Evolutionary conservation across 1,139 yeast species (phyloP).

Genomic region (Candida pseudoviswanathii): DNA sequence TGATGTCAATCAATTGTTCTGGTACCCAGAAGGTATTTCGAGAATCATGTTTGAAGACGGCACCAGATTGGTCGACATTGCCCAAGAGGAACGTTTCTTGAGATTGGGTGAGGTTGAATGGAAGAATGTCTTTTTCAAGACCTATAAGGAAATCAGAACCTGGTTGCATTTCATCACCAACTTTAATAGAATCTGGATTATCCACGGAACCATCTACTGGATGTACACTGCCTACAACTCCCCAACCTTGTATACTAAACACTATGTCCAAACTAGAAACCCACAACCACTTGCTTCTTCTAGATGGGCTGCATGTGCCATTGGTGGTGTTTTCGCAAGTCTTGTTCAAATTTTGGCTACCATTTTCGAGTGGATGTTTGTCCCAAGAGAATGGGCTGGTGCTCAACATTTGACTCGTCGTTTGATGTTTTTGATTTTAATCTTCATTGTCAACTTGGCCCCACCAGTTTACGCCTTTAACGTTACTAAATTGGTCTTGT

Average conservation of each 20-base stretch:
- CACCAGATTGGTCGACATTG: conserved; percentile 41
- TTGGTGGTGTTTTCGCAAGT: conserved; percentile 53
- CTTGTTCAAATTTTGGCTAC: conserved; percentile 45
- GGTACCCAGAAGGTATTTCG: conserved; percentile 56
- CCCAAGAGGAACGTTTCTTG: conserved; percentile 48
- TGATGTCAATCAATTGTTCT: conserved; percentile 64
- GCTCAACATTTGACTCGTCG: conserved; percentile 46
- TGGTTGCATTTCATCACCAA: conserved; percentile 63
- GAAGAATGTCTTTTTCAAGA: conserved; percentile 54
- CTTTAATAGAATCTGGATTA: conserved; percentile 64
- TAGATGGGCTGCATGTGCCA: conserved; percentile 48
- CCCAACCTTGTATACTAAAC: conserved; percentile 53
- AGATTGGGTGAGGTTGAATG: conserved; percentile 47
- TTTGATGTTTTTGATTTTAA: conserved; percentile 28
- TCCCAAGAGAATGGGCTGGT: conserved; percentile 60
- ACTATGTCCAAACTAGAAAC: conserved; percentile 51
- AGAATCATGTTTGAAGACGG: conserved; percentile 43
- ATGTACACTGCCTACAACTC: conserved; percentile 56
- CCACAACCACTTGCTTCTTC: conserved; percentile 53
- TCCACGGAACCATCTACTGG: conserved; percentile 63
- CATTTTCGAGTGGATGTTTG: conserved; percentile 46
- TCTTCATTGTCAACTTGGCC: conserved; percentile 31
- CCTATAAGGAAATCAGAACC: conserved; percentile 57
- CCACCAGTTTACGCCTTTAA: conserved; percentile 45
- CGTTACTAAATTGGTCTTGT: conserved; percentile 34